These are phyloP conservation scores for Xylariaceae sp. DNA, from an alignment of 2,329 filamentous ascomycete species.

Conservation along the genomic window DNA sequence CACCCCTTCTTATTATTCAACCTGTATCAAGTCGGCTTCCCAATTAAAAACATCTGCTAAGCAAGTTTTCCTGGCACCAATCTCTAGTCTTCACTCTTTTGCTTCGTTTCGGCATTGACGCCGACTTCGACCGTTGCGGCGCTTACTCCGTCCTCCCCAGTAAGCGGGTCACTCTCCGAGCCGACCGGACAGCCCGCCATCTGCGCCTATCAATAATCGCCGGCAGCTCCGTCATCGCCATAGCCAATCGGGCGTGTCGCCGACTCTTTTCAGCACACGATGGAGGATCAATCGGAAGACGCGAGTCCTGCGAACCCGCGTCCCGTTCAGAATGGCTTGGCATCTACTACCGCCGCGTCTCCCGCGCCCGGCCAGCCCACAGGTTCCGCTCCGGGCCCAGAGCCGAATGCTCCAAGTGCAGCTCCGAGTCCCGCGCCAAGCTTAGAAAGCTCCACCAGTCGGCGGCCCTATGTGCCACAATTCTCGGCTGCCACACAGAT, in stretches of 20 bases:
- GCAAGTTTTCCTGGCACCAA: neutral
- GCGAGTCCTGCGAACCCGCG: neutral
- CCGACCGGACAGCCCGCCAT: neutral
- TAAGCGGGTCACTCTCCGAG: neutral
- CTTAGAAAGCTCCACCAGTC: slow-evolving; percentile 25
- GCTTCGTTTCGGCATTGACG: neutral
- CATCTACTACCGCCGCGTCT: slow-evolving; percentile 2
- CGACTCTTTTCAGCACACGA: neutral
- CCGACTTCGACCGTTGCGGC: neutral
- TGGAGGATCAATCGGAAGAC: slow-evolving; percentile 9
- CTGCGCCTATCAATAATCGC: neutral
- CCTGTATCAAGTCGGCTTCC: neutral
- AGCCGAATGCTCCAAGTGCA: neutral
- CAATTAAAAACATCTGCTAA: neutral
- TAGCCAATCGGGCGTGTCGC: neutral
- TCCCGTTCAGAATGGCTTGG: neutral
- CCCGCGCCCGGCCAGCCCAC: slow-evolving; percentile 6
- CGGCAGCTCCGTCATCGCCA: neutral
- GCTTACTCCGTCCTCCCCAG: neutral
- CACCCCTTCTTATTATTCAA: neutral
- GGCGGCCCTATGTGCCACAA: slow-evolving; percentile 32
- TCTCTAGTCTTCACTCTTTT: neutral
- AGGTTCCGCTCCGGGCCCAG: slow-evolving; percentile 4
- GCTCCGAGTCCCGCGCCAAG: slow-evolving; percentile 25
- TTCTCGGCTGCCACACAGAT: slow-evolving; percentile 37